A percentile compares a stretch with the other conserved stretches of the same genome.
Evolutionary conservation across 2,329 filamentous ascomycete species (phyloP).

Genomic region (Diplodia sapinea): DNA sequence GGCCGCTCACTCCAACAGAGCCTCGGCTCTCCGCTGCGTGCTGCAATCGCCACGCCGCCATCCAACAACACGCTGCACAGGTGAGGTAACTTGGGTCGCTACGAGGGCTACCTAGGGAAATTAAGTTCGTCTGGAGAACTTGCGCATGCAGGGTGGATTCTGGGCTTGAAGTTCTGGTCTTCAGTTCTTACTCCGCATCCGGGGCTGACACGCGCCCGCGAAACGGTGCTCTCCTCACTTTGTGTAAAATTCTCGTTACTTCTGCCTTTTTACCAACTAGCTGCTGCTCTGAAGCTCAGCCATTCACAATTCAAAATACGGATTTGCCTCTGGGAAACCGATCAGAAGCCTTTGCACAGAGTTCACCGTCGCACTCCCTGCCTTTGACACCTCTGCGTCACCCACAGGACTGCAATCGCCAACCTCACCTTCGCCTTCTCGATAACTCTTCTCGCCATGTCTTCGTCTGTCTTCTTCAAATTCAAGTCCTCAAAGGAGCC

Average conservation of each 20-base stretch:
- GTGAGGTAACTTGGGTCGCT: conserved; percentile 30
- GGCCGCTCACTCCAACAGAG: conserved; percentile 12
- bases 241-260: conserved; percentile 31
- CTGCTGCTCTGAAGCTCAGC: conserved; percentile 30
- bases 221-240: conserved; percentile 31
- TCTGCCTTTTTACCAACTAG: conserved; percentile 29
- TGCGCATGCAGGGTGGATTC: conserved; percentile 28
- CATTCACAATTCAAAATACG: conserved; percentile 32
- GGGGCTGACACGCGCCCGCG: conserved; percentile 24
- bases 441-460: conserved; percentile 61
- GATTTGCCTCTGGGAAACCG: conserved; percentile 31
- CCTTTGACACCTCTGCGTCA: conserved; percentile 29
- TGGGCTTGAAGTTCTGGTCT: conserved; percentile 32
- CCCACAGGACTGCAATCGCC: conserved; percentile 4
- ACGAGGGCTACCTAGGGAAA: conserved; percentile 25
- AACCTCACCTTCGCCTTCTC: neutral
- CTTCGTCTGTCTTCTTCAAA: conserved; percentile 99
- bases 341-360: conserved; percentile 33
- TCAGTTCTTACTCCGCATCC: conserved; percentile 32
- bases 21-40: conserved; percentile 26
- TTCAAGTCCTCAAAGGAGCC: conserved; percentile 99
- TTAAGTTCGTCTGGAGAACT: conserved; percentile 28
- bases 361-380: conserved; percentile 31
- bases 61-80: conserved; percentile 25
- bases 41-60: conserved; percentile 15